Evolutionary conservation across 2,329 filamentous ascomycete genomes (phyloP).

Genomic region (Epichloe brachyelytri): DNA sequence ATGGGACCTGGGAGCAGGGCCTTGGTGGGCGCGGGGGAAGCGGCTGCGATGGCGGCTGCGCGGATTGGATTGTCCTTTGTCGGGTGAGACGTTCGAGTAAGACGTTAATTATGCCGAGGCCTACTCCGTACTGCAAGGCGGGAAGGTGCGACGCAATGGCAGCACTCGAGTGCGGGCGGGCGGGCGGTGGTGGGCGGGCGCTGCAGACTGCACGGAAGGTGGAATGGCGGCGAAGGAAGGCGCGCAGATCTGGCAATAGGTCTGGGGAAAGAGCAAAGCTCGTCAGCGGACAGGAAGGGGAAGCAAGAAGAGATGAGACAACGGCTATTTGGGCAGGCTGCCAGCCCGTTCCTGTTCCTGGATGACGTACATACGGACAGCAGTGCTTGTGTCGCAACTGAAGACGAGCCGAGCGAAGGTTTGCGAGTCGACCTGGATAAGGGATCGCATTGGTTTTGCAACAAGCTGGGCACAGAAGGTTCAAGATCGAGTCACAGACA

Average conservation of each 20-base stretch:
- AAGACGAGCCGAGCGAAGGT: not conserved
- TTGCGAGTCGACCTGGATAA: not conserved
- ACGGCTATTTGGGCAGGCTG: too few relatives aligned
- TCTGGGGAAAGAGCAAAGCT: not conserved
- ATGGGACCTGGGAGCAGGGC: not conserved
- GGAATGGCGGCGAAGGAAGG: not conserved
- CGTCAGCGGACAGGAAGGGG: not conserved
- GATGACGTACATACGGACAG: constrained; percentile 2
- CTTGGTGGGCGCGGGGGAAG: constrained; percentile 1
- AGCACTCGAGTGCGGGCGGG: not conserved
- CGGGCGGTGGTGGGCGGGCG: not conserved
- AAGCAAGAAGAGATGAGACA: too few relatives aligned
- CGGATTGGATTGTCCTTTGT: not conserved
- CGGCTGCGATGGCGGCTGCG: not conserved
- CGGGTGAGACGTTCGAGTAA: not conserved
- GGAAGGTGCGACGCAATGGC: not conserved
- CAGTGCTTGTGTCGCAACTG: not conserved
- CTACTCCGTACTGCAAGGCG: not conserved
- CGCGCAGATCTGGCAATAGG: not conserved
- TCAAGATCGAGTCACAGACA: not conserved
- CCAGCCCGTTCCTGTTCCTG: not conserved
- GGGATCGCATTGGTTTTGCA: not conserved
- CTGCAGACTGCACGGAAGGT: too few relatives aligned
- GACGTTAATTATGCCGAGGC: not conserved
- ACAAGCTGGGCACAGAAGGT: not conserved